Base-by-base conservation (phyloP, 192 early-diverging fungal species). In the Lobosporangium transversale region DNA sequence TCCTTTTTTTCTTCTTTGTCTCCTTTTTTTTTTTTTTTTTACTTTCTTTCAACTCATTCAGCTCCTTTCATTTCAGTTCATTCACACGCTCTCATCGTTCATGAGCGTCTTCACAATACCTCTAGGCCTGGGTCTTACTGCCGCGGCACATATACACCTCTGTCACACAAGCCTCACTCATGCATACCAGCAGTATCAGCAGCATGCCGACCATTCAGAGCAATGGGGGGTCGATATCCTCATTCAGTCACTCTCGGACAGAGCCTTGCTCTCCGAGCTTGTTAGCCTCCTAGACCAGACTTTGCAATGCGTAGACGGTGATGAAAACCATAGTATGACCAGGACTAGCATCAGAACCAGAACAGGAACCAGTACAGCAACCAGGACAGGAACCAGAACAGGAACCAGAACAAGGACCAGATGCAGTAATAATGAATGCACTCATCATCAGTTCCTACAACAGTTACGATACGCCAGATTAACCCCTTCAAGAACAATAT, bases 101-200 rank as follows among this genome's bases (percentile, higher is more conserved):
- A 50, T 61, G 48, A 44, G 18, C 45, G 33, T 61, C 47, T 14
- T 47, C 21, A 26, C 62, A 27, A 52, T 68, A 6, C 35, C 66
- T 15, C 8, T 68, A 1, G 57, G 66, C n/a, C 50, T 68, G 29
- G 66, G 66, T 14, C 50, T 68, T 4, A 36, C 51, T 12, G 51
- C 66, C 21, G 56, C 51, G 2, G 58, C 57, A 6, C 66, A 68
- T 18, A 17, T 68, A 26, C 40, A 53, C 15, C 57, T 68, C 20
- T 60, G 57, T 17, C 24, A 58, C 42, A 59, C 20, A 4, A 53
- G 27, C 48, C 57, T 68, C 17, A 30, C 35, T 18, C 66, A 53
- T 6, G 40, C 66, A 10, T 36, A 68, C 31, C 26, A 27, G 12
- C 30, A 43, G 21, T 50, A 45, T 24, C 26, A 52, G 23, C 9